phyloP scores from a whole-genome alignment of 805 yeast species.

The Starmerella vaccinii region DNA sequence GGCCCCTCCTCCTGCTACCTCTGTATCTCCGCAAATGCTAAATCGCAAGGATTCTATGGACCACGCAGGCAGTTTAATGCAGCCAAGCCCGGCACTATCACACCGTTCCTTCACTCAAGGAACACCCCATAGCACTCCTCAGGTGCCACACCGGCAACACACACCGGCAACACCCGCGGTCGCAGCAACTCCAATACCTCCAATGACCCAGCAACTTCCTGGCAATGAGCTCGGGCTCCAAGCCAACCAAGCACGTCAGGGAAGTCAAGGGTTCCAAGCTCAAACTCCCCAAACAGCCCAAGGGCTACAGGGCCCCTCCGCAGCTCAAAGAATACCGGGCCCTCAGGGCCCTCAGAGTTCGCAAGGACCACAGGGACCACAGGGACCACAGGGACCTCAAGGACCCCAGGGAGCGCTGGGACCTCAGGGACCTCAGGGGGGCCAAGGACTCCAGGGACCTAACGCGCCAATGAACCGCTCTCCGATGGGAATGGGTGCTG shows the following conservation, averaged over 20 bases:
- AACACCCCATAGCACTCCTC: conserved; percentile 9
- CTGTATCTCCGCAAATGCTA: conserved; percentile 6
- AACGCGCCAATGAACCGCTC: not conserved
- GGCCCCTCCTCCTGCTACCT: not conserved
- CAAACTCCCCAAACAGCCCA: not conserved
- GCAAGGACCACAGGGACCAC: not conserved
- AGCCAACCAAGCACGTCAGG: too few species aligned
- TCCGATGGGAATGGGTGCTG: not conserved
- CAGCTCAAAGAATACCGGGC: not conserved
- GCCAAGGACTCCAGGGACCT: too few species aligned
- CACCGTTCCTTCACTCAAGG: conserved; percentile 8
- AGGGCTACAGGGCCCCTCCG: not conserved
- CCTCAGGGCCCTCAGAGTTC: not conserved
- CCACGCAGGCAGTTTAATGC: conserved; percentile 10
- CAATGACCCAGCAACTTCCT: not conserved
- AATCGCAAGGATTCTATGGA: conserved; percentile 3
- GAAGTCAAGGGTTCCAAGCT: not conserved
- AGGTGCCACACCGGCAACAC: conserved; percentile 5
- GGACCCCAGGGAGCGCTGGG: not conserved
- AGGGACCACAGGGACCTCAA: not conserved
- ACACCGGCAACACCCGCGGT: conserved; percentile 7
- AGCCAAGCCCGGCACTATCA: conserved; percentile 14
- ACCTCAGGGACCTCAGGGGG: not conserved
- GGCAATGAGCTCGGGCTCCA: not conserved
- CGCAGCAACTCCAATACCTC: conserved; percentile 2